Evolutionary conservation across 257 asterid genomes (phyloP).

Genomic region (Solanum pimpinellifolium): DNA sequence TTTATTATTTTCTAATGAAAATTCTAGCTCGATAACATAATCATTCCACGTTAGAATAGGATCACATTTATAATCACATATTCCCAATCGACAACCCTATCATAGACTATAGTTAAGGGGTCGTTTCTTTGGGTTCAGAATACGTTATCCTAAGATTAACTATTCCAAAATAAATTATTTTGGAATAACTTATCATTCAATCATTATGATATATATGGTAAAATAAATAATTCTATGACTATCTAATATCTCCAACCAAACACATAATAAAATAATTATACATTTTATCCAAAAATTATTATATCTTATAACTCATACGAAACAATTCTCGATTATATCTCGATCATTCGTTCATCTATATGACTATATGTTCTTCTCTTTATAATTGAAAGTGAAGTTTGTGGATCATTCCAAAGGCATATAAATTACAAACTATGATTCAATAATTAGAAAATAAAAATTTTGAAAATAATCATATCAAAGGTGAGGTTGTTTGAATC

Average conservation of each 20-base stretch:
- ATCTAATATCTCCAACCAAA: background rate
- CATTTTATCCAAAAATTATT: too few relatives aligned
- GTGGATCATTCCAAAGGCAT: background rate
- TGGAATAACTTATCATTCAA: too few relatives aligned
- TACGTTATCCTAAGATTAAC: too few relatives aligned
- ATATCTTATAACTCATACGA: too few relatives aligned
- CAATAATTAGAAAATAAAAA: background rate
- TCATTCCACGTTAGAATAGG: slow-evolving; percentile 13
- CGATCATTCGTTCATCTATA: background rate
- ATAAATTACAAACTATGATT: background rate
- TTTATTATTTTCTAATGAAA: too few relatives aligned
- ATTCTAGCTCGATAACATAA: background rate
- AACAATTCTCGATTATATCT: background rate
- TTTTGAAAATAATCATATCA: background rate
- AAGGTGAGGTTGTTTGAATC: background rate
- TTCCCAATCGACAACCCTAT: slow-evolving; percentile 7
- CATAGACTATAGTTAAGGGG: background rate
- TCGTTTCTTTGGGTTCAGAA: background rate
- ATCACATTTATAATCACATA: slow-evolving; percentile 15
- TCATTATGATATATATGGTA: background rate
- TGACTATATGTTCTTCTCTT: background rate
- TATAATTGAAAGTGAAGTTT: background rate
- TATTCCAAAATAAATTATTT: too few relatives aligned
- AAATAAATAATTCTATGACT: background rate
- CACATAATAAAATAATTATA: too few relatives aligned